Conservation (phyloP, 305 asterid genomes). For the Plantago coronopus region DNA sequence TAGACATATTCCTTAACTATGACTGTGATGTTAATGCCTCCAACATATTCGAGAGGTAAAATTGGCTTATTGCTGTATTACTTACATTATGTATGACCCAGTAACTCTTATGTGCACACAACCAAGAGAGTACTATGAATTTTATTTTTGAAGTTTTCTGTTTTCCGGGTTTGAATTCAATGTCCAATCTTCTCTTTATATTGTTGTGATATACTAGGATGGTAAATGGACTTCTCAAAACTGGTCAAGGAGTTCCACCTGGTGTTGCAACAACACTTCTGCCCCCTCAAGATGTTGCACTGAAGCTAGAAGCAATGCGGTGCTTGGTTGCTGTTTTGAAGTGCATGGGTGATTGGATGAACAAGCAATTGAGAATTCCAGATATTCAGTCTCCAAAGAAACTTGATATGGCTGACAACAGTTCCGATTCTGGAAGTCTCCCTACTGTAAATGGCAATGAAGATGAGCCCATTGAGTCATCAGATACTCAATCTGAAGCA, state of each 20-base stretch:
- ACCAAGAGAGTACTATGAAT: neutral
- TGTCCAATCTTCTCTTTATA: conserved; percentile 22
- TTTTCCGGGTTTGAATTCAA: conserved; percentile 7
- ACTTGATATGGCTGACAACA: conserved; percentile 56
- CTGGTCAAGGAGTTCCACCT: conserved; percentile 98
- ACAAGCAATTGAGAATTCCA: conserved; percentile 89
- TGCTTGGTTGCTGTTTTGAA: conserved; percentile 83
- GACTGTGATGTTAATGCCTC: conserved; percentile 99
- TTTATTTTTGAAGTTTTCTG: neutral
- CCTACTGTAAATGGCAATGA: conserved; percentile 55
- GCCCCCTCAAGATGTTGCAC: conserved; percentile 79
- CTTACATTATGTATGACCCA: conserved; percentile 9
- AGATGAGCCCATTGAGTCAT: conserved; percentile 69
- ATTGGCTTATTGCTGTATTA: conserved; percentile 20
- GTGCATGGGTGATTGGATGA: conserved; percentile 99
- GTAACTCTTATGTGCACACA: neutral
- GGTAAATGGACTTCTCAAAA: conserved; percentile 99
- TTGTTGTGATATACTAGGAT: conserved; percentile 45
- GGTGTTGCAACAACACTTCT: conserved; percentile 72
- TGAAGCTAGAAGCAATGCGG: conserved; percentile 95
- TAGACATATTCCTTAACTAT: conserved; percentile 96
- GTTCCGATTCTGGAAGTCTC: conserved; percentile 60
- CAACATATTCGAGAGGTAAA: conserved; percentile 96
- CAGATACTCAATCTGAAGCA: conserved; percentile 85
- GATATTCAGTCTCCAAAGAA: conserved; percentile 68